A percentile compares a stretch with the other conserved stretches of the same genome.
phyloP scores from a whole-genome alignment of 345 rosid genomes.

The Eucalyptus caleyi region DNA sequence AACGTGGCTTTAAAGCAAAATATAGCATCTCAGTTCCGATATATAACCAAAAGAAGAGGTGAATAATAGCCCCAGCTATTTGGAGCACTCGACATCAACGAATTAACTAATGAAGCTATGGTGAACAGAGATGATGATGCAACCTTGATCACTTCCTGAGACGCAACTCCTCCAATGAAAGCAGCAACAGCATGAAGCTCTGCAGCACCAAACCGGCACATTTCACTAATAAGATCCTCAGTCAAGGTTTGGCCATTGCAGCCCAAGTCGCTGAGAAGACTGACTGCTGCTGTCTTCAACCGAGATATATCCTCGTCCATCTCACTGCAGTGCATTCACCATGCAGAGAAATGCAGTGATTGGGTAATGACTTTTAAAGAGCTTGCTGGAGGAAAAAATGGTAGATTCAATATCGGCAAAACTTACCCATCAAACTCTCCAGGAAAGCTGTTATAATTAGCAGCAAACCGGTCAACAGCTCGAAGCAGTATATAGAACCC shows the following conservation, averaged over 20 bases:
- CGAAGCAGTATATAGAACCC: slow-evolving; percentile 86
- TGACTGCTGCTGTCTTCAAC: slow-evolving; percentile 53
- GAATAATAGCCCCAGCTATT: neutral
- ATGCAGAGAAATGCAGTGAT: neutral
- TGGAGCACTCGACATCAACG: neutral
- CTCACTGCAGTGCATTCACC: slow-evolving; percentile 21
- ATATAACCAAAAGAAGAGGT: neutral
- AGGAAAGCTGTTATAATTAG: slow-evolving; percentile 85
- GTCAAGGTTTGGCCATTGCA: slow-evolving; percentile 74
- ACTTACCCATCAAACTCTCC: slow-evolving; percentile 91
- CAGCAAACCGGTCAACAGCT: slow-evolving; percentile 79
- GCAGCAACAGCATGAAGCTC: slow-evolving; percentile 96
- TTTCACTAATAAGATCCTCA: slow-evolving; percentile 87
- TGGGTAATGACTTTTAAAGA: neutral
- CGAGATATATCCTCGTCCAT: slow-evolving; percentile 91
- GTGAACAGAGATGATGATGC: neutral
- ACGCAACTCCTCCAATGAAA: slow-evolving; percentile 79
- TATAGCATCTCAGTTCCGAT: neutral
- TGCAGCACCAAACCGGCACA: slow-evolving; percentile 93
- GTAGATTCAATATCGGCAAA: neutral
- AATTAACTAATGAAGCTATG: neutral
- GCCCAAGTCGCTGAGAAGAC: slow-evolving; percentile 68
- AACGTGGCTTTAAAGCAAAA: neutral
- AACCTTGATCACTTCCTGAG: slow-evolving; percentile 96
- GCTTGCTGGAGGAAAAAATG: neutral